A percentile compares a stretch with the other conserved stretches of the same genome.
Conservation (phyloP, 768 basidiomycete species). For the Imleria badia region DNA sequence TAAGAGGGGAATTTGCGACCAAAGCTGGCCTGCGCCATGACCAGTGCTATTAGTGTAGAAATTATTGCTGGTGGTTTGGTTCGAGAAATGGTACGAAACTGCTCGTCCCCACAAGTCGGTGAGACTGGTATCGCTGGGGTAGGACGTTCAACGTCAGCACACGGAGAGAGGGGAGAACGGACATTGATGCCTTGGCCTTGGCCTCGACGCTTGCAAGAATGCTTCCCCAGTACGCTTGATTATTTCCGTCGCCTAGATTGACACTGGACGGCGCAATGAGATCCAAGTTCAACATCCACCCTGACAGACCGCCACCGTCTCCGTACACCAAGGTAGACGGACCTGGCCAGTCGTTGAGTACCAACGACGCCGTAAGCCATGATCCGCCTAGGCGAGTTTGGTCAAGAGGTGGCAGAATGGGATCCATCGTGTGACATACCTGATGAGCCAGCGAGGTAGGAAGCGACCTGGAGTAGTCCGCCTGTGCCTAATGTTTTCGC, state of each 20-base stretch:
- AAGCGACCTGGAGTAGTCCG: slow-evolving; percentile 67
- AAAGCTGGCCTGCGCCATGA: slow-evolving; percentile 74
- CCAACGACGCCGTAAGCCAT: slow-evolving; percentile 64
- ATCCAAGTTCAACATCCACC: slow-evolving; percentile 59
- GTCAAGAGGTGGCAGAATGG: neutral
- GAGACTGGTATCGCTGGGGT: slow-evolving; percentile 56
- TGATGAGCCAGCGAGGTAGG: slow-evolving; percentile 67
- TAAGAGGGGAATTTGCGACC: slow-evolving; percentile 55
- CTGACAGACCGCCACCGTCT: slow-evolving; percentile 41
- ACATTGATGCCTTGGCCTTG: slow-evolving; percentile 56
- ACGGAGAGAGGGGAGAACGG: slow-evolving; percentile 21
- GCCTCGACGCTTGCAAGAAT: slow-evolving; percentile 54
- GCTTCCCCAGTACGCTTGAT: slow-evolving; percentile 54
- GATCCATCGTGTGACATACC: slow-evolving; percentile 37
- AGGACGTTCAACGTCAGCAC: neutral
- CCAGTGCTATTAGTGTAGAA: slow-evolving; percentile 58
- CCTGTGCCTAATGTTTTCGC: slow-evolving; percentile 60
- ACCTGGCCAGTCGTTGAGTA: slow-evolving; percentile 62
- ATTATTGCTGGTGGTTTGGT: slow-evolving; percentile 55
- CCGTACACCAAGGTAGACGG: slow-evolving; percentile 61
- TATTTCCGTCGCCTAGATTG: slow-evolving; percentile 43
- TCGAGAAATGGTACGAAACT: slow-evolving; percentile 73
- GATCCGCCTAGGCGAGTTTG: slow-evolving; percentile 49
- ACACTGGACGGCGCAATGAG: slow-evolving; percentile 55
- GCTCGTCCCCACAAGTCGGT: slow-evolving; percentile 64